Percentiles rank a stretch among this genome's conserved stretches.
These are phyloP conservation scores for Hysterangium stoloniferum DNA, from an alignment of 768 basidiomycete genomes.

Conservation along the genomic window DNA sequence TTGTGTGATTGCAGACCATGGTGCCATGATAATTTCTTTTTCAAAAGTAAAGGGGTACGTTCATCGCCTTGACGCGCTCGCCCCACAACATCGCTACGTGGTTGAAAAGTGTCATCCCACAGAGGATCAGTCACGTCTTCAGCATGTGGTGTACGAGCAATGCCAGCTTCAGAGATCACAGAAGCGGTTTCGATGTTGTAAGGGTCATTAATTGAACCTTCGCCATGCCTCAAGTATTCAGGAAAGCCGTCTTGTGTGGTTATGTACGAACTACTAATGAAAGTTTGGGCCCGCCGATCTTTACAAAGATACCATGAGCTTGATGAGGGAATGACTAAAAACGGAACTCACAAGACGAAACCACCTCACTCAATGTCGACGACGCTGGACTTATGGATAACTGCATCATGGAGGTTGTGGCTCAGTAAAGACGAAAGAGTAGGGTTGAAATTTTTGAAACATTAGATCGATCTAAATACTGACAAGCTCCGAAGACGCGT, in stretches of 20 bases:
- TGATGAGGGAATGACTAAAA: background rate
- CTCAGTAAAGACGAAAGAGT: background rate
- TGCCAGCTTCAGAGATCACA: background rate
- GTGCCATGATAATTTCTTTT: background rate
- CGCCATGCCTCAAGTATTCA: constrained; percentile 3
- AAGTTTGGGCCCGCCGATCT: constrained; percentile 67
- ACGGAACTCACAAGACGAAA: constrained; percentile 48
- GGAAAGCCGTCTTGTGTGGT: constrained; percentile 25
- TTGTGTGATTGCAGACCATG: too few species aligned
- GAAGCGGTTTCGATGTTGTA: background rate
- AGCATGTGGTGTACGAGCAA: background rate
- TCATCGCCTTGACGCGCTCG: background rate
- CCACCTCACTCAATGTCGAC: constrained; percentile 31
- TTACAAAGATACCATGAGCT: background rate
- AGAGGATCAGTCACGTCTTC: background rate
- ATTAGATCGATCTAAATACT: background rate
- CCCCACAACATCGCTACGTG: background rate
- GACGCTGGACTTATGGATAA: background rate
- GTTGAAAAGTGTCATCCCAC: constrained; percentile 4
- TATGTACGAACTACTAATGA: constrained; percentile 52
- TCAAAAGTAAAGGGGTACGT: background rate
- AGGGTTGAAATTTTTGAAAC: background rate
- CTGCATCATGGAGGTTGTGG: background rate
- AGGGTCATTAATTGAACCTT: background rate
- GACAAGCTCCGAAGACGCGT: constrained; percentile 12